phyloP scores from a whole-genome alignment of 2,329 filamentous ascomycete species.

The Curvularia lunata region DNA sequence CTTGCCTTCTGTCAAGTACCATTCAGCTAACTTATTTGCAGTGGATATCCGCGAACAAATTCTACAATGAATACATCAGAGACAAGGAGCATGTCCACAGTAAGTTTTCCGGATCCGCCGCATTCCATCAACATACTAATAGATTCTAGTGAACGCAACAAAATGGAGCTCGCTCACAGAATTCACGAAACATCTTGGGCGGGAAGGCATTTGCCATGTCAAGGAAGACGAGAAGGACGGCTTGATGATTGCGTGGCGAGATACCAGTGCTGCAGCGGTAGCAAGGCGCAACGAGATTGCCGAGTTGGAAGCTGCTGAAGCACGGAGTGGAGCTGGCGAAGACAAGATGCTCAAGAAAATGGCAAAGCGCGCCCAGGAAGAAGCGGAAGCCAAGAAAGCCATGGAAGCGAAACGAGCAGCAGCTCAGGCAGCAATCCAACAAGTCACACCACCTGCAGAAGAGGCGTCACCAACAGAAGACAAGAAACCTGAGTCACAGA shows the following conservation, averaged over 20 bases:
- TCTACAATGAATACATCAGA: conserved; percentile 92
- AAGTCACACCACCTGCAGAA: conserved; percentile 42
- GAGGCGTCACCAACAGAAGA: conserved; percentile 38
- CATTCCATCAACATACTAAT: neutral
- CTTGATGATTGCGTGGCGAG: conserved; percentile 86
- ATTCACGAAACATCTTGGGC: conserved; percentile 83
- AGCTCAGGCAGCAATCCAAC: conserved; percentile 42
- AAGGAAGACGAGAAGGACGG: conserved; percentile 86
- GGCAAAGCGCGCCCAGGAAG: conserved; percentile 74
- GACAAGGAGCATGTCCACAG: conserved; percentile 75
- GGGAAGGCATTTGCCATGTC: conserved; percentile 86
- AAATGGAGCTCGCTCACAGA: conserved; percentile 88
- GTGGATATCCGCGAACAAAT: conserved; percentile 84
- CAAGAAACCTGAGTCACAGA: conserved; percentile 57
- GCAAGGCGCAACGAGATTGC: conserved; percentile 79
- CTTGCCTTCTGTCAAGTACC: neutral
- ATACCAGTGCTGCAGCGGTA: conserved; percentile 86
- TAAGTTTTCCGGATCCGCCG: neutral
- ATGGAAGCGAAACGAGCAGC: conserved; percentile 54
- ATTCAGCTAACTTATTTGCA: neutral
- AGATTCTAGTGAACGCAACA: conserved; percentile 75
- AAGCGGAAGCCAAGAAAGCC: conserved; percentile 51
- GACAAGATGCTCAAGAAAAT: conserved; percentile 83
- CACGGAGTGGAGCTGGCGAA: conserved; percentile 88
- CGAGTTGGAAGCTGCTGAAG: conserved; percentile 84